Conservation (phyloP, 176 grass and related monocot species). For the Musa acuminata region DNA sequence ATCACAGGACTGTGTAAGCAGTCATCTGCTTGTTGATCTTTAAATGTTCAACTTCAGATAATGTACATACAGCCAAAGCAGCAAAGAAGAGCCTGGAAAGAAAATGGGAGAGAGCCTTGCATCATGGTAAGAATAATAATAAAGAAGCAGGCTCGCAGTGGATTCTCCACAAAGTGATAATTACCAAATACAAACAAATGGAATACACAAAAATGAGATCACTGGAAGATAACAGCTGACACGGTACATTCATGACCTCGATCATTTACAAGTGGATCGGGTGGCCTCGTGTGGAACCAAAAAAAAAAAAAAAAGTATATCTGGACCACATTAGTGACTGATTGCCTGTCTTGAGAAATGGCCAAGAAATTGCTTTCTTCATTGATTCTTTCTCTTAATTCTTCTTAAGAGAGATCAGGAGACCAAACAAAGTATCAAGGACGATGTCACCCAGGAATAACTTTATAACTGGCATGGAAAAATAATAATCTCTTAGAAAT, state of each 20-base stretch:
- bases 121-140: background rate
- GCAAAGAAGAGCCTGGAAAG: background rate
- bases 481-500: constrained; percentile 2
- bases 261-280: background rate
- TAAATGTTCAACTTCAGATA: background rate
- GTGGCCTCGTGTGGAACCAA: background rate
- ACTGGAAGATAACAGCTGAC: background rate
- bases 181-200: constrained; percentile 6
- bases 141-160: no score
- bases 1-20: background rate
- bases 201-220: constrained; percentile 1
- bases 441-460: constrained; percentile 15
- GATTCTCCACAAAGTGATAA: background rate
- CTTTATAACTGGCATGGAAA: constrained; percentile 15
- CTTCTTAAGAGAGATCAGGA: background rate
- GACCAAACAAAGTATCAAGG: background rate
- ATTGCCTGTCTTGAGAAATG: background rate
- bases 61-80: background rate
- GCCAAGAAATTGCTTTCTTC: background rate
- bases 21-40: constrained; percentile 3
- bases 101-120: background rate
- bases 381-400: background rate
- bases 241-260: background rate
- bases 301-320: background rate
- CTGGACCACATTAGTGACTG: background rate